Conservation (phyloP, 73 alveolate genomes). For the Paramecium sexaurelia region DNA sequence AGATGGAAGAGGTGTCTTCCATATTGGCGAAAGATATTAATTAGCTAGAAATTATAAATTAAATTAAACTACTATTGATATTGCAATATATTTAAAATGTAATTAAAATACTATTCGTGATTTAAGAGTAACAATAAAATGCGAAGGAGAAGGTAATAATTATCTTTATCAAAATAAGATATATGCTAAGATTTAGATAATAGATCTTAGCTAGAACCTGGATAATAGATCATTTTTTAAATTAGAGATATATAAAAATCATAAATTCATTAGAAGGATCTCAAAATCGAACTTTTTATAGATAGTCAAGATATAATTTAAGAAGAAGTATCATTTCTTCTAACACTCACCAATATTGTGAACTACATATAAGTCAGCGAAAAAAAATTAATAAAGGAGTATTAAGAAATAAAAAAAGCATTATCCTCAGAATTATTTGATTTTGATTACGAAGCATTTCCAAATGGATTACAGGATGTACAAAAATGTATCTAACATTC, state of each 20-base stretch:
- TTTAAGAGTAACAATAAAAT: background rate
- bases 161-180: too few relatives aligned
- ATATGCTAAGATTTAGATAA: too few relatives aligned
- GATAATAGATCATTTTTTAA: background rate
- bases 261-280: background rate
- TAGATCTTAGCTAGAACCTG: background rate
- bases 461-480: background rate
- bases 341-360: background rate
- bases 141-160: too few relatives aligned
- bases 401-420: background rate
- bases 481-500: background rate
- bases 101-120: background rate
- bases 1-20: background rate
- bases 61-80: background rate
- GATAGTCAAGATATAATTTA: background rate
- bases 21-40: background rate
- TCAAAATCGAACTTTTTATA: background rate
- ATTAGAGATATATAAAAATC: background rate
- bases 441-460: background rate
- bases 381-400: background rate
- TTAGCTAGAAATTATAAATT: background rate
- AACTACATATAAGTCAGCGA: background rate
- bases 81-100: background rate
- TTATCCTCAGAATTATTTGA: background rate
- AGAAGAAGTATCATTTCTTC: background rate